Conservation (phyloP, 768 basidiomycete species). For the Termitomyces sp. region DNA sequence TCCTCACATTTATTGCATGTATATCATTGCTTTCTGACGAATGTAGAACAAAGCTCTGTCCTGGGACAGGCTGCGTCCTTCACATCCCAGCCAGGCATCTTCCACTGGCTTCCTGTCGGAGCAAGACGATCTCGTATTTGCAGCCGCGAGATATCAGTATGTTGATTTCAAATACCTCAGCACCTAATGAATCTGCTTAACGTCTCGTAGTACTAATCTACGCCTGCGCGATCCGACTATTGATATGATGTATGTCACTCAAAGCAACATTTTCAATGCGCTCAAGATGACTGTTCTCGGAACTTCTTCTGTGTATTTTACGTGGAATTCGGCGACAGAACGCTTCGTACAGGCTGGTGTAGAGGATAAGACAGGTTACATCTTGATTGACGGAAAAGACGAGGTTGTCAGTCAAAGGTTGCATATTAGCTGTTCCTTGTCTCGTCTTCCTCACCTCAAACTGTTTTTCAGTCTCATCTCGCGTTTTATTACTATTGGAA, state of each 20-base stretch:
- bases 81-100: conserved; percentile 24
- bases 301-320: conserved; percentile 60
- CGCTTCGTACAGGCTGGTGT: conserved; percentile 49
- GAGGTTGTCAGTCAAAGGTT: conserved; percentile 61
- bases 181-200: background rate
- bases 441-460: background rate
- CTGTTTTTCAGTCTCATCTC: conserved; percentile 41
- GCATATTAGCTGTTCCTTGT: background rate
- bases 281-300: conserved; percentile 61
- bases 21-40: background rate
- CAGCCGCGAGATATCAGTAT: conserved; percentile 60
- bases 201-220: conserved; percentile 42
- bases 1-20: background rate
- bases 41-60: conserved; percentile 48
- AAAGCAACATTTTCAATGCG: conserved; percentile 45
- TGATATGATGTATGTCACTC: conserved; percentile 40
- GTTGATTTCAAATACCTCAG: conserved; percentile 16
- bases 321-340: conserved; percentile 56
- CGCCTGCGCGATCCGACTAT: conserved; percentile 33
- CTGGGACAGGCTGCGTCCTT: conserved; percentile 56
- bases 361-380: conserved; percentile 26
- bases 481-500: conserved; percentile 68
- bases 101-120: conserved; percentile 66
- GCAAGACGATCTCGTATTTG: conserved; percentile 48
- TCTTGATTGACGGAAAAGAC: conserved; percentile 57